These are phyloP conservation scores for Quercus aquifolioides DNA, from an alignment of 306 rosid species.

Conservation along the genomic window DNA sequence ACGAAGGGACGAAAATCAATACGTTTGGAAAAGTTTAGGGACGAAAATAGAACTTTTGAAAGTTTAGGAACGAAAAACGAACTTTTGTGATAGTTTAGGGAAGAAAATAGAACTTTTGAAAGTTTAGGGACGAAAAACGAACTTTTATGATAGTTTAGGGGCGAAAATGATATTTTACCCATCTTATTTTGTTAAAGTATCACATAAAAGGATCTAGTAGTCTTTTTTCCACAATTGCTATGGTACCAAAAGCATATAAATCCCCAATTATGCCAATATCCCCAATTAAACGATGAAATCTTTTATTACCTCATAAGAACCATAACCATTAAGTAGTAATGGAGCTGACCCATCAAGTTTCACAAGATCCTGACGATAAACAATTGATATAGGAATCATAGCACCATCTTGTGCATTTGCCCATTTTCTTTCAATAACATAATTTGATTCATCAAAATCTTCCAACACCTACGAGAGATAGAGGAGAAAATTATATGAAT, in stretches of 20 bases:
- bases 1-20: too few relatives aligned
- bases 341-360: slow-evolving; percentile 91
- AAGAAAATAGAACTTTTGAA: too few relatives aligned
- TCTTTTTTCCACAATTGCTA: slow-evolving; percentile 9
- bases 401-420: slow-evolving; percentile 79
- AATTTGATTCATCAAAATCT: slow-evolving; percentile 67
- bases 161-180: too few relatives aligned
- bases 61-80: too few relatives aligned
- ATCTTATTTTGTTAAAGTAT: not conserved
- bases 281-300: slow-evolving; percentile 2
- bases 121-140: too few relatives aligned
- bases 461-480: slow-evolving; percentile 62
- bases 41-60: too few relatives aligned
- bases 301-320: slow-evolving; percentile 84
- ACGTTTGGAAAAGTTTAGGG: too few relatives aligned
- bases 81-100: too few relatives aligned
- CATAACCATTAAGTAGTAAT: slow-evolving; percentile 86
- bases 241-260: slow-evolving; percentile 17
- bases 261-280: slow-evolving; percentile 9
- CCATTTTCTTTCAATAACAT: slow-evolving; percentile 87
- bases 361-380: slow-evolving; percentile 68
- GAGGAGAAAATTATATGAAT: not conserved
- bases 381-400: slow-evolving; percentile 79
- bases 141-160: too few relatives aligned
- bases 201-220: not conserved